phyloP scores from a whole-genome alignment of 2,329 filamentous ascomycete genomes.

The Xenoacremonium recifei region DNA sequence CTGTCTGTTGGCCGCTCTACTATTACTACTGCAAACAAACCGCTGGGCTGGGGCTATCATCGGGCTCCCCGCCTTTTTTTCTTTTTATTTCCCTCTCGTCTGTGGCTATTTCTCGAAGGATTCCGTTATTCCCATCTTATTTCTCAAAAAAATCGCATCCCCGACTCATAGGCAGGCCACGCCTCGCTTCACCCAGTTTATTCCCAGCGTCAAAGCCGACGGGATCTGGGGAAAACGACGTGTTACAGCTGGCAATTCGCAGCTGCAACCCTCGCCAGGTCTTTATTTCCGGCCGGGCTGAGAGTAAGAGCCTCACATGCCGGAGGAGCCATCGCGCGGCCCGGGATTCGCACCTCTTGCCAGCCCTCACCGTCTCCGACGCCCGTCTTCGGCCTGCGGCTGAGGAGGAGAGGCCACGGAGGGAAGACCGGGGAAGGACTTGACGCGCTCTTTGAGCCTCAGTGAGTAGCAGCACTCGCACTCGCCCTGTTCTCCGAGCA shows the following conservation, averaged over 20 bases:
- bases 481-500: no score
- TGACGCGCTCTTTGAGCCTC: no score
- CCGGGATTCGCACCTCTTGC: slow-evolving; percentile 3
- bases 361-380: no score
- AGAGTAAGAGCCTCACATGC: slow-evolving; percentile 10
- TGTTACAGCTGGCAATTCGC: slow-evolving; percentile 1
- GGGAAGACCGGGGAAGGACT: not conserved
- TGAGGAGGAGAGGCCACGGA: not conserved
- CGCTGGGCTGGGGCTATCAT: not conserved
- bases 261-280: no score
- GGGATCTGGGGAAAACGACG: slow-evolving; percentile 10
- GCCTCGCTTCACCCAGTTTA: slow-evolving; percentile 22
- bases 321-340: slow-evolving; percentile 1
- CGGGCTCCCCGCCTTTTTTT: not conserved
- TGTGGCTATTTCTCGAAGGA: not conserved
- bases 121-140: slow-evolving; percentile 4
- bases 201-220: slow-evolving; percentile 30
- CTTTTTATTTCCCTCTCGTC: slow-evolving; percentile 7
- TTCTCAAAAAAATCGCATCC: slow-evolving; percentile 6
- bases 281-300: slow-evolving; percentile 9
- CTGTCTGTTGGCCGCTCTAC: no score
- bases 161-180: no score
- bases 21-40: no score
- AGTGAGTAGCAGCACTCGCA: not conserved
- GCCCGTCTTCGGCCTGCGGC: no score